These are phyloP conservation scores for Fusarium vanettenii DNA, from an alignment of 2,329 filamentous ascomycete genomes.

Conservation along the genomic window DNA sequence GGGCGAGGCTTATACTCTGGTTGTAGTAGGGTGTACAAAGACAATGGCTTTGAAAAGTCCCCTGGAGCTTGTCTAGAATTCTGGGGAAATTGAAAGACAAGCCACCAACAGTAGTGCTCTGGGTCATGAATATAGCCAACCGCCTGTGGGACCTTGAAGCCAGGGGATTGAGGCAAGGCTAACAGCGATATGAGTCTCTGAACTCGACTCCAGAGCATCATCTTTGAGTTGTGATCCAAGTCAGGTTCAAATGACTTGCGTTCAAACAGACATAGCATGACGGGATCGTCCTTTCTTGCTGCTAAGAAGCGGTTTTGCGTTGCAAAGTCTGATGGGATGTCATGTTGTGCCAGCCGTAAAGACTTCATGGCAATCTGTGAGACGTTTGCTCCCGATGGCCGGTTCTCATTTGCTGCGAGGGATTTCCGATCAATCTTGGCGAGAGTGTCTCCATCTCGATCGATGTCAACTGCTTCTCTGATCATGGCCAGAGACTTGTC, in stretches of 20 bases:
- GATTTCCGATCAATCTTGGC: background rate
- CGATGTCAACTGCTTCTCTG: background rate
- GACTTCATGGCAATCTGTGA: background rate
- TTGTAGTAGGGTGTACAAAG: background rate
- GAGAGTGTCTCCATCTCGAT: background rate
- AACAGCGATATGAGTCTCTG: background rate
- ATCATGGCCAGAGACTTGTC: background rate
- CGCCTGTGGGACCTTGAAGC: background rate
- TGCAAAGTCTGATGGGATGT: background rate
- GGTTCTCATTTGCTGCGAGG: background rate
- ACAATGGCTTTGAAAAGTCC: background rate
- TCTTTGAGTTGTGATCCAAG: background rate
- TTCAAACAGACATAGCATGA: background rate
- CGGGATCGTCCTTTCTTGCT: background rate
- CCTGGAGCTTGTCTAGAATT: too few relatives aligned
- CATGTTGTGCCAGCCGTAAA: background rate
- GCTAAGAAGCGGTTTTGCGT: background rate
- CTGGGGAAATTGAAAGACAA: background rate
- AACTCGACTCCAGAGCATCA: background rate
- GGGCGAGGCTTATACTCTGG: background rate
- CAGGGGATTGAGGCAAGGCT: background rate
- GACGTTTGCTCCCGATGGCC: background rate
- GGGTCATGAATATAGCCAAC: background rate
- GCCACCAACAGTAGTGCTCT: conserved; percentile 2
- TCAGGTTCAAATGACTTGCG: background rate